Conservation (phyloP, 805 yeast genomes). For the Saccharomycopsis sp. region DNA sequence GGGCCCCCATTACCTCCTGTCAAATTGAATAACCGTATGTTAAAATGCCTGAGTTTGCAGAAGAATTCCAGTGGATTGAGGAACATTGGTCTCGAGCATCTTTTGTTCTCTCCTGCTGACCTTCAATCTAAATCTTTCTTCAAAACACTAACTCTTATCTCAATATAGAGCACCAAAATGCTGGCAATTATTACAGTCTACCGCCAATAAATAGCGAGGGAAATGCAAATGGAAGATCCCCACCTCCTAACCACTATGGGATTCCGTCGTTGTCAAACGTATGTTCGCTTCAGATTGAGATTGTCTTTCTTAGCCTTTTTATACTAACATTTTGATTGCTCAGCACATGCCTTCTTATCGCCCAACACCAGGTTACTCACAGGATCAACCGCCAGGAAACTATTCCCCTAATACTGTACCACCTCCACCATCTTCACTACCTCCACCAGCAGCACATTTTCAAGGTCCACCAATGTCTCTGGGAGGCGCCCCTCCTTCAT, state of each 20-base stretch:
- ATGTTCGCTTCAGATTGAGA: not conserved
- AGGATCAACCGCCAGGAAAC: constrained; percentile 1
- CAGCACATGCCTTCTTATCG: not conserved
- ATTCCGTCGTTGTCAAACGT: constrained; percentile 6
- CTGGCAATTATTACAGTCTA: constrained; percentile 7
- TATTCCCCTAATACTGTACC: not conserved
- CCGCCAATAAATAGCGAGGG: constrained; percentile 10
- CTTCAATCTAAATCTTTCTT: not conserved
- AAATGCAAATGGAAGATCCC: constrained; percentile 1
- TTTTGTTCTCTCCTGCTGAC: too few species aligned
- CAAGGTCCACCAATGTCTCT: not conserved
- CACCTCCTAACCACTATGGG: not conserved
- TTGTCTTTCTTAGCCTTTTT: not conserved
- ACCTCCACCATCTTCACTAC: not conserved
- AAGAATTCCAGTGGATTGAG: not conserved
- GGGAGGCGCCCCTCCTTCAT: not conserved
- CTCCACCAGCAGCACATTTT: too few species aligned
- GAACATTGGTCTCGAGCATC: not conserved
- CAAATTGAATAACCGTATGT: constrained; percentile 17
- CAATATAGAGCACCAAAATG: constrained; percentile 1
- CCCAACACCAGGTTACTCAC: not conserved
- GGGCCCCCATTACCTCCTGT: constrained; percentile 17
- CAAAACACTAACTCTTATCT: constrained; percentile 1
- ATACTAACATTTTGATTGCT: not conserved
- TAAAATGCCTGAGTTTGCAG: not conserved